Conservation (phyloP, 176 grass and related monocot species). For the Zea luxurians region DNA sequence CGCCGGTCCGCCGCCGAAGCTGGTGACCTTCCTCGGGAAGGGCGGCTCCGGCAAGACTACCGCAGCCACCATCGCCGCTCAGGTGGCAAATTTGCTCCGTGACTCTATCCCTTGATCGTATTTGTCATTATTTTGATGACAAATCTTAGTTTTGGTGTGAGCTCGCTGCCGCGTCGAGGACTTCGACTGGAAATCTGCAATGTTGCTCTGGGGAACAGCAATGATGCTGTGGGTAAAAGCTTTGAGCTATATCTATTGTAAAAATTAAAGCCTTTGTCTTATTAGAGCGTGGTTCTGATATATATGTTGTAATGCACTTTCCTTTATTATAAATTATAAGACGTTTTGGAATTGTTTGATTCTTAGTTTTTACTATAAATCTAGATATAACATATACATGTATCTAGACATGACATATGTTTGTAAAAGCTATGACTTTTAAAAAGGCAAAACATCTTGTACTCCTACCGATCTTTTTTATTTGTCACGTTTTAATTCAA, state of each 20-base stretch:
- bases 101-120: not conserved
- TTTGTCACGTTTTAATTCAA: too few relatives aligned
- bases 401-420: too few relatives aligned
- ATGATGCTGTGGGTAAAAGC: not conserved
- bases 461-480: too few relatives aligned
- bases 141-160: conserved; percentile 2
- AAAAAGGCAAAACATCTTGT: too few relatives aligned
- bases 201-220: not conserved
- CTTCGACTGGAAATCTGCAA: not conserved
- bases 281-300: not conserved
- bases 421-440: too few relatives aligned
- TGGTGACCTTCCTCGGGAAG: conserved; percentile 94
- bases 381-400: too few relatives aligned
- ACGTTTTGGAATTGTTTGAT: too few relatives aligned
- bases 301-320: not conserved
- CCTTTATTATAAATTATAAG: too few relatives aligned
- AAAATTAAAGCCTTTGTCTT: not conserved
- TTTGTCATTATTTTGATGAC: not conserved
- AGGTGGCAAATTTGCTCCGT: conserved; percentile 35
- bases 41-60: conserved; percentile 89
- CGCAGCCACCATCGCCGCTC: conserved; percentile 66
- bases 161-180: not conserved
- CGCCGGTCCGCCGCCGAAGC: conserved; percentile 48
- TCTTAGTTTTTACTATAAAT: too few relatives aligned
- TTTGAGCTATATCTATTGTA: conserved; percentile 3